Evolutionary conservation across 148 eudicot species (phyloP), one percentile per base, ranked within the genome.

Genomic region (Fagopyrum homotropicum): DNA sequence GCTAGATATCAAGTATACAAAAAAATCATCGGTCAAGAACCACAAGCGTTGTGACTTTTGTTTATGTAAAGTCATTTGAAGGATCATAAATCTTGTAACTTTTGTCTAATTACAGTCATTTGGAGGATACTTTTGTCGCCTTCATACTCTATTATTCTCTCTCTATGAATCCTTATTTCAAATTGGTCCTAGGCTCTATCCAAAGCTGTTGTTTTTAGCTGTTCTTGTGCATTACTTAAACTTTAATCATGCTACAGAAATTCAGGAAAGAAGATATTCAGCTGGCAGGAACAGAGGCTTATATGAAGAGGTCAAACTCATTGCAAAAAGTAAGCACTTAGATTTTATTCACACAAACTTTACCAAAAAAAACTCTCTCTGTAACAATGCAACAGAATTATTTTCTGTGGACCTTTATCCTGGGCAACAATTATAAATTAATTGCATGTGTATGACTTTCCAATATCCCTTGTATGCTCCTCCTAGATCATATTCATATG

Each of bases 211-310:
- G 22, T 79, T 76, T 56, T 60, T 11, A 22, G 43, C 35, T 61
- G 68, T 43, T 61, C 68, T 26, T 61, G 43, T 61, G 68, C 43
- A 19, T 64, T 63, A 54, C 56, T 7, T 44, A 35, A 43, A 69
- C 4, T 70, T 4, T 52, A 76, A 10, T 22, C 30, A 70, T 76
- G 4, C 78, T 79, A 64, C 97, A 93, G 98, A 91, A 86, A 85
- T 93, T 93, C 80, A 87, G 84, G 87, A 88, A 93, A 84, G 98
- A 91, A 77, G 97, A 93, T 81, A 81, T 75, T 79, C 81, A 89
- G 73, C 85, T 89, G 19, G 85, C 98, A 49, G 95, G 92, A 17
- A 80, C 90, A 46, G 93, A 93, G 83, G 98, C 98, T 77, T 93
- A 81, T 81, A 87, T 91, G 95, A 86, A 91, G 75, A 89, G 97